Evolutionary conservation across 768 basidiomycete genomes (phyloP).

Genomic region (Mycena vulgaris): DNA sequence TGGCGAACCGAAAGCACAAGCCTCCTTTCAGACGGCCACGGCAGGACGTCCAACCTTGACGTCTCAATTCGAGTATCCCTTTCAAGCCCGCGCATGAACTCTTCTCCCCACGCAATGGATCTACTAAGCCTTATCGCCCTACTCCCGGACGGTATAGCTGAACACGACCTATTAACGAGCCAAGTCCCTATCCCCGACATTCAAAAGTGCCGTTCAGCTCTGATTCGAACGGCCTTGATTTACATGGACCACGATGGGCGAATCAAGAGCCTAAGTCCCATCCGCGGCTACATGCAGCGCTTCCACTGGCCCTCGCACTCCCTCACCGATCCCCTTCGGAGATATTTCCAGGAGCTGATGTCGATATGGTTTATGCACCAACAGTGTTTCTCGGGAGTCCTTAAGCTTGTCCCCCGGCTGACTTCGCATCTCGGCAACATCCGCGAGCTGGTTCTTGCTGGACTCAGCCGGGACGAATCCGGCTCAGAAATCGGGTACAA

Average conservation of each 20-base stretch:
- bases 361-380: background rate
- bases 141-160: background rate
- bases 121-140: background rate
- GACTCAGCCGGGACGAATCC: background rate
- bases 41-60: background rate
- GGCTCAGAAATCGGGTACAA: background rate
- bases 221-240: background rate
- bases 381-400: background rate
- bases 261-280: slow-evolving; percentile 1
- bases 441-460: background rate
- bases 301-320: background rate
- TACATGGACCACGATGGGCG: background rate
- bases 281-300: slow-evolving; percentile 4
- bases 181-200: slow-evolving; percentile 1
- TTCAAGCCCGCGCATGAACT: background rate
- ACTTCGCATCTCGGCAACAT: slow-evolving; percentile 10
- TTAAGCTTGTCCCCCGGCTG: background rate
- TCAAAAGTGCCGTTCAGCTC: background rate
- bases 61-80: background rate
- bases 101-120: slow-evolving; percentile 2
- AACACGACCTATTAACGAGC: background rate
- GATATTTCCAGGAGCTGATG: background rate
- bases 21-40: background rate
- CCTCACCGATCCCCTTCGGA: slow-evolving; percentile 1
- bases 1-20: background rate